These are phyloP conservation scores for Fraxinus nigra DNA, from an alignment of 305 asterid species.

Conservation along the genomic window DNA sequence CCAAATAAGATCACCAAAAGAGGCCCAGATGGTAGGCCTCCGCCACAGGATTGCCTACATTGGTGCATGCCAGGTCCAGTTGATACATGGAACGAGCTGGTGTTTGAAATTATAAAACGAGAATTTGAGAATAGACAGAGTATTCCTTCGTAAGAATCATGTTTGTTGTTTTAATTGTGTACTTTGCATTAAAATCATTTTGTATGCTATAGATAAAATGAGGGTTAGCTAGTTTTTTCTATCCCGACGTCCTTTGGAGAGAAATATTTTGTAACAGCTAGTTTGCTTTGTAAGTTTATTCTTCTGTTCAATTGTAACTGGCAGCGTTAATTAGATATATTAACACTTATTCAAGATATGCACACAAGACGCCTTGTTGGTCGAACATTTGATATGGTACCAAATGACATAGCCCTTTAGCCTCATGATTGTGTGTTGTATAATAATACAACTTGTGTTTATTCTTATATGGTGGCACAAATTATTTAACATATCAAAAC, in stretches of 20 bases:
- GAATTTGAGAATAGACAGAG: constrained; percentile 37
- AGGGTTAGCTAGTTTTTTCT: constrained; percentile 11
- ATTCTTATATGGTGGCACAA: no score
- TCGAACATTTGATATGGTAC: no score
- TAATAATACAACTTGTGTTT: no score
- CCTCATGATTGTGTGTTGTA: no score
- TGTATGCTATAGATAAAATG: constrained; percentile 26
- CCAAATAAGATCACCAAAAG: constrained; percentile 80
- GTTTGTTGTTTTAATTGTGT: not conserved
- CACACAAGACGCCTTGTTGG: no score
- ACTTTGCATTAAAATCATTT: constrained; percentile 1
- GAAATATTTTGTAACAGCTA: constrained; percentile 16
- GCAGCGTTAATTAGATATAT: not conserved
- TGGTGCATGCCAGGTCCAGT: constrained; percentile 99
- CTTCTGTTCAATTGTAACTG: constrained; percentile 4
- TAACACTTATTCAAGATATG: no score
- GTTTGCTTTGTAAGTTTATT: constrained; percentile 22
- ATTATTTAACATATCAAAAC: not conserved
- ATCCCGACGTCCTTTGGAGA: constrained; percentile 12
- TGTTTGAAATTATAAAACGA: constrained; percentile 60
- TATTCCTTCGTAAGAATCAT: constrained; percentile 23
- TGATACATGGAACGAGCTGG: constrained; percentile 92
- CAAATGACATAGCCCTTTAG: no score
- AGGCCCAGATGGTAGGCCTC: constrained; percentile 86
- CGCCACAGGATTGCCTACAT: constrained; percentile 95